A percentile compares a stretch with the other conserved stretches of the same genome.
These are phyloP conservation scores for Didymella segeticola DNA, from an alignment of 2,329 filamentous ascomycete genomes.

Conservation along the genomic window DNA sequence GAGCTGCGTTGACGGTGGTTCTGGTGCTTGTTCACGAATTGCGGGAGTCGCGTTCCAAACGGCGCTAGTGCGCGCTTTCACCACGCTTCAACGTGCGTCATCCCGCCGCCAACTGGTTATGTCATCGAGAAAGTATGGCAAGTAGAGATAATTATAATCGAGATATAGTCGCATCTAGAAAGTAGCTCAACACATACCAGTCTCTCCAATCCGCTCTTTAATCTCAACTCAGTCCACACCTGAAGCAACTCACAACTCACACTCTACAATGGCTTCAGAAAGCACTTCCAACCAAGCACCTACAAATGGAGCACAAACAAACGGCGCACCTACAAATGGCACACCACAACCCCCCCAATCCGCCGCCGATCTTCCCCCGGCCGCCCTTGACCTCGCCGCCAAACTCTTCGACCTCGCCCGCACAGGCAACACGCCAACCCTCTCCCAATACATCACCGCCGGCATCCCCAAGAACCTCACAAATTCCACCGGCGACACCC, in stretches of 20 bases:
- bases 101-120: slow-evolving; percentile 28
- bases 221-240: background rate
- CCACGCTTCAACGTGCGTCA: slow-evolving; percentile 21
- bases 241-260: background rate
- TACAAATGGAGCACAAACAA: background rate
- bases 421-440: slow-evolving; percentile 62
- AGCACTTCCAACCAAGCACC: slow-evolving; percentile 14
- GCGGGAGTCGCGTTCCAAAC: slow-evolving; percentile 22
- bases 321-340: slow-evolving; percentile 1
- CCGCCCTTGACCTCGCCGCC: slow-evolving; percentile 69
- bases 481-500: slow-evolving; percentile 75
- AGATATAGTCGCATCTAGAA: too few species aligned
- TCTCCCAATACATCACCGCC: slow-evolving; percentile 68
- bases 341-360: slow-evolving; percentile 12
- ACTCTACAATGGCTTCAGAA: slow-evolving; percentile 23
- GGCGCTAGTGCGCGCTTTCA: slow-evolving; percentile 23
- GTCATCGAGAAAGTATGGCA: slow-evolving; percentile 30
- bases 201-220: too few species aligned
- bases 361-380: slow-evolving; percentile 60
- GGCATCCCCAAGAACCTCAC: slow-evolving; percentile 74
- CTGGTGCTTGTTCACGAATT: slow-evolving; percentile 1
- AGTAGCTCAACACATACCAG: too few species aligned
- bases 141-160: too few species aligned
- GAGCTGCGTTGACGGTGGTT: slow-evolving; percentile 4
- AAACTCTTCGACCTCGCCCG: slow-evolving; percentile 73